Evolutionary conservation across 2,329 filamentous ascomycete species (phyloP).

Genomic region (Ophiosphaerella korrae): DNA sequence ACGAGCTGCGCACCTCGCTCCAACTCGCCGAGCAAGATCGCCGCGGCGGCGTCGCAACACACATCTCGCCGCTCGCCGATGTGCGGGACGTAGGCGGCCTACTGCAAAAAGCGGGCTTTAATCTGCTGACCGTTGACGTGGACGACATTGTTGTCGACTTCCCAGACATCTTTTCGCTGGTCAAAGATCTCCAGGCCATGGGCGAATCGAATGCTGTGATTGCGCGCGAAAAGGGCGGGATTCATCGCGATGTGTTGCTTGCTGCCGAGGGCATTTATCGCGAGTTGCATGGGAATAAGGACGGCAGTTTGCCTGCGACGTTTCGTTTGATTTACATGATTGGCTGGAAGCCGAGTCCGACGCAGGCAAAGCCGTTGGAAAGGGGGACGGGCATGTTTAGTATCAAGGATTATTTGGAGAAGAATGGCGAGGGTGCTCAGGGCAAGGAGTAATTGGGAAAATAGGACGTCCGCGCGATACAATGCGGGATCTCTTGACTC

Average conservation of each 20-base stretch:
- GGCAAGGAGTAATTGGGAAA: conserved; percentile 14
- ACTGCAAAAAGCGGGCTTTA: conserved; percentile 86
- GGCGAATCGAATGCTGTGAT: conserved; percentile 90
- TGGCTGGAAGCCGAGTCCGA: conserved; percentile 86
- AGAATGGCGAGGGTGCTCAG: conserved; percentile 43
- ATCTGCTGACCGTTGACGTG: conserved; percentile 93
- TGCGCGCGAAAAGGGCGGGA: conserved; percentile 76
- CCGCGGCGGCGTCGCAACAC: conserved; percentile 86
- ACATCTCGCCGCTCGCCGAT: conserved; percentile 89
- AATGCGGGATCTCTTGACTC: too few species aligned
- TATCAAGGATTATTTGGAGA: conserved; percentile 78
- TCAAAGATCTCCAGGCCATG: conserved; percentile 96
- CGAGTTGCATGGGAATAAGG: conserved; percentile 77
- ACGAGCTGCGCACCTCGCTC: conserved; percentile 88
- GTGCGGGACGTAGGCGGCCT: conserved; percentile 89
- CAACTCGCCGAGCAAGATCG: conserved; percentile 92
- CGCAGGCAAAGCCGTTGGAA: conserved; percentile 78
- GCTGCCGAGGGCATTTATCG: conserved; percentile 89
- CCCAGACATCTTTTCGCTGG: conserved; percentile 84
- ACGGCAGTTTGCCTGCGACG: conserved; percentile 75
- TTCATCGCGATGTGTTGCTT: conserved; percentile 81
- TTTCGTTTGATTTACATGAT: conserved; percentile 99
- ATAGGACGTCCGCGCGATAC: neutral
- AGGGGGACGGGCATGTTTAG: conserved; percentile 87
- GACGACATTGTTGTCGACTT: conserved; percentile 98